These are phyloP conservation scores for Acer negundo DNA, from an alignment of 345 rosid genomes.

Conservation along the genomic window DNA sequence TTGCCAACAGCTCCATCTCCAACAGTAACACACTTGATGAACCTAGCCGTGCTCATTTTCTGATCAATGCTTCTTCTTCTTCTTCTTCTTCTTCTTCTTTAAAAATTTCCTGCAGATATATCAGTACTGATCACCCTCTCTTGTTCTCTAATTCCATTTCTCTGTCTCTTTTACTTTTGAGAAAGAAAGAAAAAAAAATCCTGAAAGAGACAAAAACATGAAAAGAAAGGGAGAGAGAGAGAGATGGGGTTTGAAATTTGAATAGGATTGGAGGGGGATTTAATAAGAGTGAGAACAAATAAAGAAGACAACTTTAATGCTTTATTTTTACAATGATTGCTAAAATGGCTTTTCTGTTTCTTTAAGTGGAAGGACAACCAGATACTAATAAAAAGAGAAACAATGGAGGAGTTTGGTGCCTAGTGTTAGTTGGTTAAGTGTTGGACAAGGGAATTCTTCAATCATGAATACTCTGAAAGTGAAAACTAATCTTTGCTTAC, in stretches of 20 bases:
- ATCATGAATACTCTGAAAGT: constrained; percentile 28
- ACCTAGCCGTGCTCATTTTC: constrained; percentile 51
- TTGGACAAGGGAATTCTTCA: constrained; percentile 41
- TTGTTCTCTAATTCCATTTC: neutral
- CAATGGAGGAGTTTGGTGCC: constrained; percentile 30
- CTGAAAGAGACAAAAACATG: neutral
- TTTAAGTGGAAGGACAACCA: constrained; percentile 46
- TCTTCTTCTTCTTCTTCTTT: neutral
- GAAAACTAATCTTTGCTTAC: constrained; percentile 21
- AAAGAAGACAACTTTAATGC: constrained; percentile 31
- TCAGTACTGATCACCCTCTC: neutral
- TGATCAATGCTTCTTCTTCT: neutral
- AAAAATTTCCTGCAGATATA: neutral
- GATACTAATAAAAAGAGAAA: neutral
- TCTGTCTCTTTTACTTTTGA: neutral
- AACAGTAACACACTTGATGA: constrained; percentile 62
- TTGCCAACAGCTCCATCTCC: constrained; percentile 62
- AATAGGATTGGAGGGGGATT: constrained; percentile 32
- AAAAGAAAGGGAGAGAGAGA: constrained; percentile 7
- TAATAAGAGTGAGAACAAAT: constrained; percentile 20
- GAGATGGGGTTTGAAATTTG: constrained; percentile 29
- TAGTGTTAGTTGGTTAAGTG: constrained; percentile 54
- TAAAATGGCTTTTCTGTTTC: constrained; percentile 46
- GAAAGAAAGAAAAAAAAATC: neutral
- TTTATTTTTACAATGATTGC: constrained; percentile 36